Percentiles rank a stretch among this genome's conserved stretches.
Evolutionary conservation across 768 basidiomycete species (phyloP).

Genomic region (Mrakia frigida): DNA sequence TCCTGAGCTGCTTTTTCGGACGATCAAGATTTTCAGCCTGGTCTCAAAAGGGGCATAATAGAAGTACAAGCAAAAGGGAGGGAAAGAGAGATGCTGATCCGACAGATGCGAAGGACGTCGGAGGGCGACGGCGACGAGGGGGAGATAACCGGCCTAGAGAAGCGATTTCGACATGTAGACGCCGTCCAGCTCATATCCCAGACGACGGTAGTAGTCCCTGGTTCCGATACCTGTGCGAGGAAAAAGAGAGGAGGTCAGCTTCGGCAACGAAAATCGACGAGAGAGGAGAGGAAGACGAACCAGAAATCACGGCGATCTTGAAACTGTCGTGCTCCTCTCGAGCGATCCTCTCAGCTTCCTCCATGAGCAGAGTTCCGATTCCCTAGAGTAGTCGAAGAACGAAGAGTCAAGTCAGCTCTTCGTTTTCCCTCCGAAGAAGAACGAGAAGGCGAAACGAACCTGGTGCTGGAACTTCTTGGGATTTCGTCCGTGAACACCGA

Average conservation of each 20-base stretch:
- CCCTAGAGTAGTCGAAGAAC: conserved; percentile 53
- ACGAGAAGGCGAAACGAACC: conserved; percentile 45
- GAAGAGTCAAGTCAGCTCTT: background rate
- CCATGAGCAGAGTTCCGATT: conserved; percentile 95
- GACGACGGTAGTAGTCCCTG: conserved; percentile 87
- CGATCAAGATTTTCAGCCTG: too few relatives aligned
- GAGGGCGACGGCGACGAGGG: background rate
- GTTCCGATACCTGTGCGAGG: conserved; percentile 78
- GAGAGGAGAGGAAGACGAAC: background rate
- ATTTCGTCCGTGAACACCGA: conserved; percentile 93
- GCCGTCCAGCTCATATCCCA: conserved; percentile 91
- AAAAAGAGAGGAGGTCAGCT: too few relatives aligned
- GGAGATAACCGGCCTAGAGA: background rate
- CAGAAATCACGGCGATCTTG: conserved; percentile 92
- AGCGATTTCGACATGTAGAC: conserved; percentile 90
- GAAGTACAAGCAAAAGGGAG: background rate
- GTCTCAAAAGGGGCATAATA: background rate
- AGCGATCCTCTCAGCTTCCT: conserved; percentile 97
- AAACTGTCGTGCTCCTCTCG: conserved; percentile 92
- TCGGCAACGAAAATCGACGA: background rate
- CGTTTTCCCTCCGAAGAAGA: background rate
- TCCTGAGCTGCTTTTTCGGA: too few relatives aligned
- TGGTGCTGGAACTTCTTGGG: conserved; percentile 98
- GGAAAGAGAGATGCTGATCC: background rate
- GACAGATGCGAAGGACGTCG: background rate